Evolutionary conservation across 225 moss, liverwort and hornwort genomes (phyloP), one percentile per base, ranked within the genome.

Genomic region (Pleurozium schreberi): DNA sequence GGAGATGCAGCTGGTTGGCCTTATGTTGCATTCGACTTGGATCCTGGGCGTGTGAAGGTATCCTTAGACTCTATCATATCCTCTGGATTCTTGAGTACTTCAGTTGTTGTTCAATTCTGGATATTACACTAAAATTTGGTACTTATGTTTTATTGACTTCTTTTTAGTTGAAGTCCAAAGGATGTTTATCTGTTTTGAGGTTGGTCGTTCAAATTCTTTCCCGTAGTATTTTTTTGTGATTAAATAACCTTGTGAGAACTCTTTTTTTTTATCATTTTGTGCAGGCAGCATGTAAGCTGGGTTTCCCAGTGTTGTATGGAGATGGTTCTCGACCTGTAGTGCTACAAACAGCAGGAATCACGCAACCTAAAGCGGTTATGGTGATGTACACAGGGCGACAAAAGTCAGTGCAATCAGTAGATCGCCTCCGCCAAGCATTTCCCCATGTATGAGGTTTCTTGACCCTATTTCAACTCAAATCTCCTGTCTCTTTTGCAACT

Each of bases 1-100:
- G 99, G 99, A 86, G 99, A 99, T 93, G 90, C 95, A 61, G 99
- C 94, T 88, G 99, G 99, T 73, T 99, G 99, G 99, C 96, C 99
- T 7, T 99, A 97, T 84, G 97, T 96, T 88, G 97, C 97, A 78
- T 99, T 99, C 52, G 99, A 99, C 89, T 88, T 99, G 86, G 97
- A 99, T 92, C 99, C 99, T 85, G 93, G 90, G 33, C 95, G 96
- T 67, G 97, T 99, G 73, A 96, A 96, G 97, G 97, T 98, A 96
- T 50, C 18, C 43, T 78, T 85, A 42, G 42, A n/a, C 53, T 84
- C 76, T 67, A 13, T 36, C 28, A 79, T 55, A 65, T 73, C 81
- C 50, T 38, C 40, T 42, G 53, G 23, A 43, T 82, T 77, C 59
- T 52, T 40, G 38, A 60, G 49, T 81, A 53, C 49, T 62, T 59